Evolutionary conservation across 2,329 filamentous ascomycete species (phyloP).

Genomic region (Pestalotiopsis sp.): DNA sequence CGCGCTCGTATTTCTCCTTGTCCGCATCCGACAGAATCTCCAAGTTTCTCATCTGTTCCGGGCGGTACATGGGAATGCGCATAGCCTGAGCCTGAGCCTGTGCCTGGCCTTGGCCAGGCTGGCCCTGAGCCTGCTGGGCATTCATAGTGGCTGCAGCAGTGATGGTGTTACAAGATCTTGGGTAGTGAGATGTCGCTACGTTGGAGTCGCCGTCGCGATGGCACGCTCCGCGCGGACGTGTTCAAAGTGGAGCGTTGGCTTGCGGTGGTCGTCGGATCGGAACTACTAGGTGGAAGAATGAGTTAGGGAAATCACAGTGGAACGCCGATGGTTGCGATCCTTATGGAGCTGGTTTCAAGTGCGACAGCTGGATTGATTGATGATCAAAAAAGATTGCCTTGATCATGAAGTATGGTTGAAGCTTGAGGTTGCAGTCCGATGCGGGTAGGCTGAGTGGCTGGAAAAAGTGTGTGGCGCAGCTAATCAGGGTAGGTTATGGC

Average conservation of each 20-base stretch:
- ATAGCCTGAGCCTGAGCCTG: conserved; percentile 16
- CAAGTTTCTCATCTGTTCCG: conserved; percentile 53
- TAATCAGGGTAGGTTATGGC: not conserved
- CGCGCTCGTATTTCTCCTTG: conserved; percentile 59
- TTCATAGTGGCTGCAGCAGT: conserved; percentile 19
- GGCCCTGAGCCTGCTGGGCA: conserved; percentile 18
- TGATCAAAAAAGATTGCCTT: too few relatives aligned
- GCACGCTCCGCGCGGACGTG: too few relatives aligned
- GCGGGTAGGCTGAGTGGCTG: not conserved
- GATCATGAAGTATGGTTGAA: not conserved
- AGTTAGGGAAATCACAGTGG: too few relatives aligned
- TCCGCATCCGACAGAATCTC: conserved; percentile 55
- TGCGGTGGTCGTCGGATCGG: too few relatives aligned
- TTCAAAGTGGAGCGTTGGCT: too few relatives aligned
- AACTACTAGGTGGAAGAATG: too few relatives aligned
- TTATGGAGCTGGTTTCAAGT: too few relatives aligned
- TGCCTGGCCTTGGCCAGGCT: conserved; percentile 19
- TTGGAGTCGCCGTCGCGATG: too few relatives aligned
- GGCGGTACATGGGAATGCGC: conserved; percentile 46
- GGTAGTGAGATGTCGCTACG: too few relatives aligned
- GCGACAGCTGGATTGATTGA: too few relatives aligned
- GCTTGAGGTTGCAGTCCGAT: not conserved
- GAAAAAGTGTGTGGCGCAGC: not conserved
- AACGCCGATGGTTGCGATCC: too few relatives aligned
- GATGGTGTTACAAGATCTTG: too few relatives aligned